A percentile compares a stretch with the other conserved stretches of the same genome.
Evolutionary conservation across 176 grass and related monocot species (phyloP).

Genomic region (Hsuehochloa calcarea): DNA sequence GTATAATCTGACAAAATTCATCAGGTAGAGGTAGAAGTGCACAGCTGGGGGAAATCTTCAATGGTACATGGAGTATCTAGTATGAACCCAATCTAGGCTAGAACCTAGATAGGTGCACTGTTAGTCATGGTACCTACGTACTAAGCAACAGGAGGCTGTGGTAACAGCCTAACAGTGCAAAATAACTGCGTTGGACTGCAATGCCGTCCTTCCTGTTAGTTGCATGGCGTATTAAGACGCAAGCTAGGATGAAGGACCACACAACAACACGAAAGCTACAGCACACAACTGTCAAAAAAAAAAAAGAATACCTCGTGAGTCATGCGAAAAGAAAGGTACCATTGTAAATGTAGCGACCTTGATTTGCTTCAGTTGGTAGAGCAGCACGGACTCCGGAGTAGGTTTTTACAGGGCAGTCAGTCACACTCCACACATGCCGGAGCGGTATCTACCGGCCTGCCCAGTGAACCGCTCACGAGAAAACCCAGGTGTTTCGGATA

Average conservation of each 20-base stretch:
- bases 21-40: background rate
- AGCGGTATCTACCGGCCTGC: background rate
- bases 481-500: background rate
- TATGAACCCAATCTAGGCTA: background rate
- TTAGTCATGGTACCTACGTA: background rate
- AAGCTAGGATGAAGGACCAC: background rate
- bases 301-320: too few species aligned
- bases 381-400: too few species aligned
- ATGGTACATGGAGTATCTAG: background rate
- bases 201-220: background rate
- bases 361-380: background rate
- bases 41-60: background rate
- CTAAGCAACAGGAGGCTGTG: background rate
- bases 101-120: background rate
- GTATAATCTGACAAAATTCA: background rate
- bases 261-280: background rate
- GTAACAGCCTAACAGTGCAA: background rate
- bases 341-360: background rate
- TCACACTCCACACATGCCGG: background rate
- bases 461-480: constrained; percentile 2
- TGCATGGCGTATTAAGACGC: background rate
- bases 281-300: background rate
- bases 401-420: background rate
- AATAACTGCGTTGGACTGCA: background rate
- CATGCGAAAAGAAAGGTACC: too few species aligned